phyloP scores from a whole-genome alignment of 2,329 filamentous ascomycete species.

The Fusarium sambucinum region DNA sequence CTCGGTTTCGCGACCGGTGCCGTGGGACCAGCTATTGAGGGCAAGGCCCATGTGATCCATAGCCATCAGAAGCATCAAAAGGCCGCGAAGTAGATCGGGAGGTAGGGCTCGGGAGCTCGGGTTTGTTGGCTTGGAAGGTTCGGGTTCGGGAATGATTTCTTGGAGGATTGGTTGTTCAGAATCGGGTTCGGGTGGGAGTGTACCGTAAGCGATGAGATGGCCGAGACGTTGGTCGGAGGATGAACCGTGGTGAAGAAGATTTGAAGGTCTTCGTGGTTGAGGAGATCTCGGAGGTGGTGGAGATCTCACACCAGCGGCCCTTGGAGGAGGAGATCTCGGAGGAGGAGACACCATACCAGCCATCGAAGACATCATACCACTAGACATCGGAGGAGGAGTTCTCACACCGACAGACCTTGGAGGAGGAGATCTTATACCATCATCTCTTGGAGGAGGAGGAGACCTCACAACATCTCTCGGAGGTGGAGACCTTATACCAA shows the following conservation, averaged over 20 bases:
- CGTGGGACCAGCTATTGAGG: conserved; percentile 57
- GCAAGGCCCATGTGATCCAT: conserved; percentile 57
- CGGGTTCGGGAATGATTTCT: conserved; percentile 18
- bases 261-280: background rate
- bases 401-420: no score
- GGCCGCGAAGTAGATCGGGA: conserved; percentile 59
- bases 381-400: no score
- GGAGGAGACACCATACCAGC: no score
- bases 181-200: background rate
- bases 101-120: conserved; percentile 53
- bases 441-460: no score
- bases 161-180: conserved; percentile 1
- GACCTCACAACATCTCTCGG: no score
- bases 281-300: background rate
- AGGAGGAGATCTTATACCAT: no score
- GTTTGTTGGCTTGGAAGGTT: conserved; percentile 36
- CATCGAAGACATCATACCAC: no score
- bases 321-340: no score
- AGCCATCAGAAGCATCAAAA: conserved; percentile 61
- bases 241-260: background rate
- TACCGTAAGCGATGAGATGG: conserved; percentile 10
- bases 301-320: background rate
- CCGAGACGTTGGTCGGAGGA: conserved; percentile 14
- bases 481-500: no score
- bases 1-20: conserved; percentile 54